These are phyloP conservation scores for Candida labiduridarum DNA, from an alignment of 1,139 yeast species.

Conservation along the genomic window DNA sequence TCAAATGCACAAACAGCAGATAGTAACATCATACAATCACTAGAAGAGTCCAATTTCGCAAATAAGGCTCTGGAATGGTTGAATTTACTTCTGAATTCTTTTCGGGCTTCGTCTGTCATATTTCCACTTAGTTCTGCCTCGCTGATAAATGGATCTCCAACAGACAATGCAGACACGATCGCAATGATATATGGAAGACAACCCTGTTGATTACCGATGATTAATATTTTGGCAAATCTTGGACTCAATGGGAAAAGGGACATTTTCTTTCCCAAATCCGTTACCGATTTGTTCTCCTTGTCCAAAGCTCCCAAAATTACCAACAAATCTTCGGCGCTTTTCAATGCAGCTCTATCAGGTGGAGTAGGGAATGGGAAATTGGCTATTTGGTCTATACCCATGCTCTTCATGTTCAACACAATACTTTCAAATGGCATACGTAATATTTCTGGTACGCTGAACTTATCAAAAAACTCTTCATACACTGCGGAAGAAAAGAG, in stretches of 20 bases:
- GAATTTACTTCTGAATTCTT: conserved; percentile 48
- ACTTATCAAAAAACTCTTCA: conserved; percentile 81
- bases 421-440: conserved; percentile 97
- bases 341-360: conserved; percentile 66
- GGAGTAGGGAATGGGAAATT: conserved; percentile 98
- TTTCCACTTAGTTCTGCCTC: conserved; percentile 59
- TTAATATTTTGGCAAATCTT: conserved; percentile 84
- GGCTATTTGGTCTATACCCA: conserved; percentile 89
- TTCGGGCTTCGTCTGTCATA: conserved; percentile 29
- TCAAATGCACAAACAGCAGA: conserved; percentile 91
- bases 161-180: conserved; percentile 88
- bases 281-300: conserved; percentile 49
- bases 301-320: conserved; percentile 81
- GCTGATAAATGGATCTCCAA: conserved; percentile 85
- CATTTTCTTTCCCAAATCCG: conserved; percentile 84
- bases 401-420: conserved; percentile 90
- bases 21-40: conserved; percentile 75
- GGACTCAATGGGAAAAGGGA: conserved; percentile 92
- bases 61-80: conserved; percentile 61
- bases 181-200: conserved; percentile 89
- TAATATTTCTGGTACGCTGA: conserved; percentile 85
- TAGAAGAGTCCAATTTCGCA: conserved; percentile 63
- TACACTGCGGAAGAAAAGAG: conserved; percentile 93
- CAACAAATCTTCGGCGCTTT: conserved; percentile 68
- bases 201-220: conserved; percentile 83